These are phyloP conservation scores for Austroboletus eburneus DNA, from an alignment of 768 basidiomycete genomes.

Conservation along the genomic window DNA sequence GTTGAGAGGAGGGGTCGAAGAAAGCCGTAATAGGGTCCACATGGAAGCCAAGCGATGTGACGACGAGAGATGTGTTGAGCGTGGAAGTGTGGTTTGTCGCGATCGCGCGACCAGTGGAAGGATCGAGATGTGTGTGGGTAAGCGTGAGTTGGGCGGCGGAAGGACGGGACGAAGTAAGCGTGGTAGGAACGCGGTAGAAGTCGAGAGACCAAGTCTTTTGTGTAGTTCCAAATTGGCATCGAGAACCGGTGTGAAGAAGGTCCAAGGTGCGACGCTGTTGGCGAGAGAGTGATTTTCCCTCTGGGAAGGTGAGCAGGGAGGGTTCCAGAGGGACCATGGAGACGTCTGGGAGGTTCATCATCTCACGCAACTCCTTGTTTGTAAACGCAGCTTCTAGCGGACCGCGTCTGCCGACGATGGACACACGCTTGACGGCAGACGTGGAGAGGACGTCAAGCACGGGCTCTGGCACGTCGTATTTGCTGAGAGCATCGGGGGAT, in stretches of 20 bases:
- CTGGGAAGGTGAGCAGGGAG: conserved; percentile 37
- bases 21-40: conserved; percentile 57
- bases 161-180: conserved; percentile 31
- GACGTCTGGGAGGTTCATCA: conserved; percentile 60
- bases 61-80: conserved; percentile 67
- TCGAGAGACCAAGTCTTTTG: conserved; percentile 75
- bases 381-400: conserved; percentile 89
- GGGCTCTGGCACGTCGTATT: conserved; percentile 73
- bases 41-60: conserved; percentile 86
- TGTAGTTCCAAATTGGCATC: conserved; percentile 44
- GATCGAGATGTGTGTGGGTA: conserved; percentile 58
- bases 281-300: conserved; percentile 41
- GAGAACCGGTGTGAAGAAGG: conserved; percentile 63
- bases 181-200: conserved; percentile 72
- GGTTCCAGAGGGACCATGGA: conserved; percentile 61
- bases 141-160: conserved; percentile 45
- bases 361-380: conserved; percentile 88
- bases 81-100: conserved; percentile 52
- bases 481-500: conserved; percentile 51
- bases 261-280: conserved; percentile 66
- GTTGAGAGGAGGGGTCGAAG: conserved; percentile 53
- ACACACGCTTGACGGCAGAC: conserved; percentile 69
- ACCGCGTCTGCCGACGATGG: conserved; percentile 82
- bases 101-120: conserved; percentile 42
- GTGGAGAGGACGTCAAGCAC: conserved; percentile 65